A percentile compares a stretch with the other conserved stretches of the same genome.
Conservation (phyloP, 2,329 filamentous ascomycete genomes). For the Metarhizium robertsii region DNA sequence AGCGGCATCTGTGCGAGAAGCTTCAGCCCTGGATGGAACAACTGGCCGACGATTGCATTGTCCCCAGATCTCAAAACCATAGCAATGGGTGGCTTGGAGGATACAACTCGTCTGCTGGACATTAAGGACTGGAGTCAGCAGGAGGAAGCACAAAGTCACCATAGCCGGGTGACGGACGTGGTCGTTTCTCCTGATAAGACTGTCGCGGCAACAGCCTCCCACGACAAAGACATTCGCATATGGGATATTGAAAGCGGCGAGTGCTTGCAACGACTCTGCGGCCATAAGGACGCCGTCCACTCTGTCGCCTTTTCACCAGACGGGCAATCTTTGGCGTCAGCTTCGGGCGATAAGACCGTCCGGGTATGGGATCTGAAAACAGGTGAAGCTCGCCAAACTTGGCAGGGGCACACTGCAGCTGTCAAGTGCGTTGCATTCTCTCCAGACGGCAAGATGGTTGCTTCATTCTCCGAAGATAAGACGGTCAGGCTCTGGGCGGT, state of each 20-base stretch:
- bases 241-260: slow-evolving; percentile 8
- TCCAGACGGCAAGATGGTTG: slow-evolving; percentile 10
- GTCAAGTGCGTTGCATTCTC: slow-evolving; percentile 12
- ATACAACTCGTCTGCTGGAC: slow-evolving; percentile 7
- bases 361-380: slow-evolving; percentile 5
- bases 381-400: slow-evolving; percentile 9
- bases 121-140: slow-evolving; percentile 6
- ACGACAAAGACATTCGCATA: slow-evolving; percentile 6
- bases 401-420: slow-evolving; percentile 9
- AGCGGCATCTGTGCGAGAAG: slow-evolving; percentile 6
- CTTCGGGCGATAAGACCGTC: slow-evolving; percentile 6
- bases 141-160: slow-evolving; percentile 6
- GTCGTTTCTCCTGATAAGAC: slow-evolving; percentile 7
- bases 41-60: slow-evolving; percentile 9
- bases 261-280: slow-evolving; percentile 3
- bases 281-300: slow-evolving; percentile 5
- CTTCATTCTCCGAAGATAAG: slow-evolving; percentile 10
- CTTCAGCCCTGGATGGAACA: slow-evolving; percentile 9
- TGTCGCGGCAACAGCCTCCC: slow-evolving; percentile 6
- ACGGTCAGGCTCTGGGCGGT: slow-evolving; percentile 12
- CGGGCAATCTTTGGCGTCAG: slow-evolving; percentile 5
- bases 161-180: slow-evolving; percentile 6
- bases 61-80: slow-evolving; percentile 7
- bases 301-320: slow-evolving; percentile 6
- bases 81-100: slow-evolving; percentile 8